phyloP scores from a whole-genome alignment of 169 alveolate genomes.

The Babesia sp. region DNA sequence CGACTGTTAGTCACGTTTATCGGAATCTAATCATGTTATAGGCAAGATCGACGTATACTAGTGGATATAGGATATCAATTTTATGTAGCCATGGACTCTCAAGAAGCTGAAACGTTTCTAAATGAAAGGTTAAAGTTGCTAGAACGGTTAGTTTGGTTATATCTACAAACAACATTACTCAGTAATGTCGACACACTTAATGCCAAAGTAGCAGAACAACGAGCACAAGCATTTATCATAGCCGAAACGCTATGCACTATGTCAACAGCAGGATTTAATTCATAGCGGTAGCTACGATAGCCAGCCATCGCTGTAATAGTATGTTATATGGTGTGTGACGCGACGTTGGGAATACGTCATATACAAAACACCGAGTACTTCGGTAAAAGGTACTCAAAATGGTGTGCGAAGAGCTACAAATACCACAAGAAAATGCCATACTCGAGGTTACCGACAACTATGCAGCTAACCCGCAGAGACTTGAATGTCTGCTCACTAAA shows the following conservation, averaged over 20 bases:
- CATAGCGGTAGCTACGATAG: not conserved
- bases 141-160: constrained; percentile 35
- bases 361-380: not conserved
- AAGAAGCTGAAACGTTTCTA: constrained; percentile 63
- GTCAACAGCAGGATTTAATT: not conserved
- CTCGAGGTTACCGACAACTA: constrained; percentile 66
- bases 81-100: constrained; percentile 69
- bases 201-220: constrained; percentile 38
- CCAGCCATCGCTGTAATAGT: not conserved
- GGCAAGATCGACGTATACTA: constrained; percentile 48
- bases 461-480: constrained; percentile 74
- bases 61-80: constrained; percentile 72
- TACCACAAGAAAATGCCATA: constrained; percentile 36
- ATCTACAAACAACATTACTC: not conserved
- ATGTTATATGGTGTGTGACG: constrained; percentile 15
- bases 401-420: constrained; percentile 58
- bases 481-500: constrained; percentile 81
- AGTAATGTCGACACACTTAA: constrained; percentile 26
- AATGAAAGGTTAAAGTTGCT: constrained; percentile 53
- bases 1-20: constrained; percentile 3
- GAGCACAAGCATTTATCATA: constrained; percentile 45
- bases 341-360: not conserved
- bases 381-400: constrained; percentile 34
- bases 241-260: constrained; percentile 34
- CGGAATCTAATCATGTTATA: not conserved